Conservation (phyloP, 2,329 filamentous ascomycete species). For the Stylonectria norvegica region DNA sequence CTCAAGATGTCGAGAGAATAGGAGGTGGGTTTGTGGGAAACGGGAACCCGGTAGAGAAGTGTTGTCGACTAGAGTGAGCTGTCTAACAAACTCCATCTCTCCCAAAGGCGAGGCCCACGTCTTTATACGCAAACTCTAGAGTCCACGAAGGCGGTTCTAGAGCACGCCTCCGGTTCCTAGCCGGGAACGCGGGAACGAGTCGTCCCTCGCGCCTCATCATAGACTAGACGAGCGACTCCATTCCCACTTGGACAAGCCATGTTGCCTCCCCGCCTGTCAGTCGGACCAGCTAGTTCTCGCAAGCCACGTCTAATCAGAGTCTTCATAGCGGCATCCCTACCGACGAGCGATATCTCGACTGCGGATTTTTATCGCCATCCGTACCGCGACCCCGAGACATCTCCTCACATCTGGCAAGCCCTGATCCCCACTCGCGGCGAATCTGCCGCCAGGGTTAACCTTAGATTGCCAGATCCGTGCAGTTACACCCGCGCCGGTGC, state of each 20-base stretch:
- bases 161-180: too few species aligned
- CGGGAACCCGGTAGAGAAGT: too few species aligned
- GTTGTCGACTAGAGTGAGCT: too few species aligned
- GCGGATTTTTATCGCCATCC: neutral
- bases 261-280: slow-evolving; percentile 1
- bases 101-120: too few species aligned
- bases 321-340: slow-evolving; percentile 4
- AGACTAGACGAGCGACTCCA: slow-evolving; percentile 5
- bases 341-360: slow-evolving; percentile 1
- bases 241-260: slow-evolving; percentile 5
- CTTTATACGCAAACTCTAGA: too few species aligned
- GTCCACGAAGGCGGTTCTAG: too few species aligned
- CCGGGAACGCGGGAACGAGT: too few species aligned
- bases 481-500: slow-evolving; percentile 1
- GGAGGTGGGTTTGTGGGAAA: too few species aligned
- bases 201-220: too few species aligned
- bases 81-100: too few species aligned
- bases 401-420: neutral
- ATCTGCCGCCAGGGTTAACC: slow-evolving; percentile 6
- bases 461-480: slow-evolving; percentile 8
- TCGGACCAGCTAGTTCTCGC: neutral
- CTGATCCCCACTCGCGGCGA: neutral
- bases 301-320: neutral
- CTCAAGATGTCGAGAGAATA: too few species aligned
- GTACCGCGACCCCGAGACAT: neutral